Conservation (phyloP, 192 early-diverging fungal species). For the Podila minutissima region DNA sequence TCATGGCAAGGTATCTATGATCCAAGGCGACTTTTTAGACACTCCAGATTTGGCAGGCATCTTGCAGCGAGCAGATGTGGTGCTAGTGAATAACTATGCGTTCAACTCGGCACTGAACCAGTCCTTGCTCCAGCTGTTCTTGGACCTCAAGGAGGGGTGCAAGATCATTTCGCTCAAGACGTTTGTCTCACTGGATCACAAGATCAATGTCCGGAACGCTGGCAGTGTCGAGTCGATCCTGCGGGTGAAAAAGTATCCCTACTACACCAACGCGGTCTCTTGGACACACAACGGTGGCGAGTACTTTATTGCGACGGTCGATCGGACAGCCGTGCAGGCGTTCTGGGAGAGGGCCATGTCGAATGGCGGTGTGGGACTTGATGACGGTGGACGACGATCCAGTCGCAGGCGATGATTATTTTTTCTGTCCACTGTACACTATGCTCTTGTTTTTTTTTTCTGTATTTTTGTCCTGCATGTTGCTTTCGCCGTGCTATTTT, state of each 20-base stretch:
- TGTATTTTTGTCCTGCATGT: slow-evolving; percentile 11
- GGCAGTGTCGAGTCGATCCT: slow-evolving; percentile 79
- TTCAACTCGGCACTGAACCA: slow-evolving; percentile 91
- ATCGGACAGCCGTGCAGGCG: slow-evolving; percentile 64
- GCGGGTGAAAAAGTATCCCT: slow-evolving; percentile 69
- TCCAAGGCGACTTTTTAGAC: slow-evolving; percentile 90
- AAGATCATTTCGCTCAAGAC: slow-evolving; percentile 86
- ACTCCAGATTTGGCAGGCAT: slow-evolving; percentile 69
- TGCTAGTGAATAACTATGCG: slow-evolving; percentile 97
- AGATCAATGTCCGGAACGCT: slow-evolving; percentile 76
- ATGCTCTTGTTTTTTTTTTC: not conserved
- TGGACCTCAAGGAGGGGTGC: slow-evolving; percentile 91
- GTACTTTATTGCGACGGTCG: slow-evolving; percentile 85
- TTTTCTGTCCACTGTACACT: not conserved
- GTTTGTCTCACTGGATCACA: slow-evolving; percentile 83
- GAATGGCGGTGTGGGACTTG: slow-evolving; percentile 13
- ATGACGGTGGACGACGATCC: slow-evolving; percentile 21
- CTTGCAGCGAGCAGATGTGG: slow-evolving; percentile 86
- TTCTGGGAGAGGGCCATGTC: slow-evolving; percentile 39
- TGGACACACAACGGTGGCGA: slow-evolving; percentile 84
- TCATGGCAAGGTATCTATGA: slow-evolving; percentile 71
- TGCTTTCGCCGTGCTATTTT: not conserved
- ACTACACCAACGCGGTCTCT: slow-evolving; percentile 77
- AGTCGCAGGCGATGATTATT: slow-evolving; percentile 21
- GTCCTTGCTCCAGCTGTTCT: slow-evolving; percentile 79